Evolutionary conservation across 2,329 filamentous ascomycete genomes (phyloP), one percentile per base, ranked within the genome.

Genomic region (Nemania bipapillata): DNA sequence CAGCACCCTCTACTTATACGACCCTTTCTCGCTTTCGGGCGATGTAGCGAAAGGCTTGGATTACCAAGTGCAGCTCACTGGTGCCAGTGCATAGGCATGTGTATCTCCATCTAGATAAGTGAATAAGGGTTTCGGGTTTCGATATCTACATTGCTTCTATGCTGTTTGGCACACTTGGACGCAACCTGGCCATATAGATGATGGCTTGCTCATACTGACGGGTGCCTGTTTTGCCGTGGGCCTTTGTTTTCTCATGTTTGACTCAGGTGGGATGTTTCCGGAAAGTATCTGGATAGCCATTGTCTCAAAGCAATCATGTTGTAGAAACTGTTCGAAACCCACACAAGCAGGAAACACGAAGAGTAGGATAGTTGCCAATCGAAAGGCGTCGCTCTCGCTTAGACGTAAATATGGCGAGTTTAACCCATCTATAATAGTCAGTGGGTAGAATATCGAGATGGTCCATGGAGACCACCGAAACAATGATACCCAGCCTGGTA

Each of bases 1-100:
- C n/a, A 76, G 75, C 15, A 70, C 77, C 62, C 76, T 83, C 20
- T 76, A 84, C 26, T 72, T 81, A 57, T 86, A 84, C 69, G 82
- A 85, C 70, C 79, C 81, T 3, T 83, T 83, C 65, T 67, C 78
- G 24, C 73, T 82, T 35, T 79, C 73, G 2, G 74, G 74, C 2
- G 81, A 79, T 24, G 81, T 79, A 0, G 80, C 73, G 22, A 74
- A 74, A 40, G 81, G 81, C 0, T 57, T 83, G 28, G 78, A 83
- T 50, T 83, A 82, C 63, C 69, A 70, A 59, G 37, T 75, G n/a
- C 70, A 74, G 12, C 57, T 75, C 8, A 73, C 67, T 4, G 74
- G 74, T 12, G 73, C 72, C 9, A 72, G 52, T 37, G 60, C 42
- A 17, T 75, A 72, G 42, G 24, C 49, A 4, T 28, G 12, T 9